Percentiles rank a stretch among this genome's conserved stretches.
These are phyloP conservation scores for Hypericum perforatum DNA, from an alignment of 345 rosid species.

Conservation along the genomic window DNA sequence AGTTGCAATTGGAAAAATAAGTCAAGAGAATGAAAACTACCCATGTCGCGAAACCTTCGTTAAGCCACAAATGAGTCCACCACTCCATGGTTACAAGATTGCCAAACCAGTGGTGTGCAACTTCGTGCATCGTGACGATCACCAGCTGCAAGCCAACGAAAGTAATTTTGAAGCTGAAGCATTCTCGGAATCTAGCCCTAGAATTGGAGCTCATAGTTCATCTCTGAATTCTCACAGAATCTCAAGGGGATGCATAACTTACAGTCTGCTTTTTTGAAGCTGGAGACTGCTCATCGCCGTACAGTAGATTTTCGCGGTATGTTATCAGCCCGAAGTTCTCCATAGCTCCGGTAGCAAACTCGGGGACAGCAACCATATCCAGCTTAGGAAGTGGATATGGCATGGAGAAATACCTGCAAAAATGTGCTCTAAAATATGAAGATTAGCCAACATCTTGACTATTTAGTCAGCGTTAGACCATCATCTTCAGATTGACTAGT, in stretches of 20 bases:
- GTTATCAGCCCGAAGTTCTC: conserved; percentile 35
- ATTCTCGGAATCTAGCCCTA: no score
- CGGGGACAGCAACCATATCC: conserved; percentile 38
- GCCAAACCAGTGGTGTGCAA: conserved; percentile 47
- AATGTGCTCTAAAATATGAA: no score
- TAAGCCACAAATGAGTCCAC: conserved; percentile 35
- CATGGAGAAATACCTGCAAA: conserved; percentile 31
- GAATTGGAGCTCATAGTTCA: no score
- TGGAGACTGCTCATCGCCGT: background rate
- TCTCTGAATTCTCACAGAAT: background rate
- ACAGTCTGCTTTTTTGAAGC: background rate
- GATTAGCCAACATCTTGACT: no score
- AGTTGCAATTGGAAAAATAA: background rate
- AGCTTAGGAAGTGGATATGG: conserved; percentile 36
- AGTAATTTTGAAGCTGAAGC: background rate
- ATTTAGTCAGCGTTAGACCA: no score
- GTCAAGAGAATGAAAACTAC: conserved; percentile 14
- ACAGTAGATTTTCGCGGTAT: conserved; percentile 18
- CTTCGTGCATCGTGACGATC: conserved; percentile 32
- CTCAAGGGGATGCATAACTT: background rate
- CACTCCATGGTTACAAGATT: conserved; percentile 45
- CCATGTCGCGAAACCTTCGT: conserved; percentile 35
- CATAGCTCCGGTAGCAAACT: conserved; percentile 37
- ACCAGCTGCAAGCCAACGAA: conserved; percentile 14
- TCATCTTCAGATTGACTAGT: background rate